Conservation (phyloP, 1,284 basidiomycete genomes). For the Pholiota adiposa region DNA sequence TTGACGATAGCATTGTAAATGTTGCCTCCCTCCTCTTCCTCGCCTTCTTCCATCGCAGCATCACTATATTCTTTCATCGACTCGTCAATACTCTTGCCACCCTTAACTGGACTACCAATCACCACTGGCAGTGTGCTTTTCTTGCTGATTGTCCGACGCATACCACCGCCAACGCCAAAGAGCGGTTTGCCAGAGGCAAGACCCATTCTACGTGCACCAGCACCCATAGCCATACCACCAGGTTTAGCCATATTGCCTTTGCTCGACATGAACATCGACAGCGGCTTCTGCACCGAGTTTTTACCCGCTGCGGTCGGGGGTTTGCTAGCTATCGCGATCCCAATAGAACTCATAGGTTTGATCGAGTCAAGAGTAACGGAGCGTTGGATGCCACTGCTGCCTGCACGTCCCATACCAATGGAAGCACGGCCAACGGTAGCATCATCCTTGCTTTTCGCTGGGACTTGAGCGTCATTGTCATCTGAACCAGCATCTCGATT, state of each 20-base stretch:
- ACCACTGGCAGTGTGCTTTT: constrained; percentile 65
- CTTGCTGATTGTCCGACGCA: constrained; percentile 50
- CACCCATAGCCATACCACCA: constrained; percentile 12
- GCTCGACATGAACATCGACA: constrained; percentile 28
- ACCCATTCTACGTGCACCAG: constrained; percentile 11
- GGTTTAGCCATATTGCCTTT: constrained; percentile 17
- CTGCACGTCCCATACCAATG: constrained; percentile 14
- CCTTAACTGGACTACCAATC: constrained; percentile 62
- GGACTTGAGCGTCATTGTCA: constrained; percentile 22
- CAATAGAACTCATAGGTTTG: constrained; percentile 8
- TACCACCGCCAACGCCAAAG: constrained; percentile 26
- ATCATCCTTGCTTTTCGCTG: constrained; percentile 30
- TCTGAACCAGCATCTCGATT: constrained; percentile 40
- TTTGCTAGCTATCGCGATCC: constrained; percentile 24
- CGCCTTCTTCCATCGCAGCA: constrained; percentile 25
- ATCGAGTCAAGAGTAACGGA: constrained; percentile 23
- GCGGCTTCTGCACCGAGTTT: constrained; percentile 29
- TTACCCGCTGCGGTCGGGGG: constrained; percentile 11
- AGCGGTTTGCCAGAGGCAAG: constrained; percentile 18
- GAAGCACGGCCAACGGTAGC: constrained; percentile 18
- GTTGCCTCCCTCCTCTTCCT: constrained; percentile 12
- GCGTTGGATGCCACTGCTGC: constrained; percentile 25
- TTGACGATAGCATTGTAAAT: constrained; percentile 21
- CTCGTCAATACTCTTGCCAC: constrained; percentile 26
- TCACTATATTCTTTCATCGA: constrained; percentile 15